Evolutionary conservation across 1,284 basidiomycete species (phyloP), one percentile per base, ranked within the genome.

Genomic region (Cryptococcus hybrid): DNA sequence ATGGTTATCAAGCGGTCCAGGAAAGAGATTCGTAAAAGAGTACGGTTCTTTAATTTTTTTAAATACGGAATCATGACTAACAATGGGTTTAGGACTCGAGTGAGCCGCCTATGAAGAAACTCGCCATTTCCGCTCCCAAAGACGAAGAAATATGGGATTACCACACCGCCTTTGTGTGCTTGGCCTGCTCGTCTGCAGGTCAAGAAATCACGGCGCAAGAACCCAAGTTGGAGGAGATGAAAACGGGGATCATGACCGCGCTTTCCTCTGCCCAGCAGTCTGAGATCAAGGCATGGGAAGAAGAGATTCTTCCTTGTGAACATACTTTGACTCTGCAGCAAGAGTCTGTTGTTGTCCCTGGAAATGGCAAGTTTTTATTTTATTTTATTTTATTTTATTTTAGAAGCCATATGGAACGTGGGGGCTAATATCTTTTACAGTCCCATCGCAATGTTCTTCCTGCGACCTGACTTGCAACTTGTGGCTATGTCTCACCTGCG

Each of bases 231-330:
- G 80, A 84, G 55, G 70, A 80, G 0, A 80, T 93, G 8, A 80
- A 86, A 3, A 81, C 85, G n/a, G 86, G 84, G 0, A 82, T 96
- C 56, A 87, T 96, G 85, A 81, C 82, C 1, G 87, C 92, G 0
- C 81, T 92, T 66, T 92, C 92, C 0, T 95, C 92, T 0, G 88
- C 91, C 0, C 89, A 92, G 54, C 89, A 93, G 70, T 90, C 88
- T 1, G 93, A 98, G 71, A 90, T 99, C 57, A 89, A 97, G 77
- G 90, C 94, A 1, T 99, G 96, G 95, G 92, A 96, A 71, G 93
- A 98, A 76, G 95, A 98, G 71, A 88, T 97, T 37, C 71, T 82
- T 0, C 78, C 90, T 3, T 99, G 95, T 80, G 86, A 91, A 70
- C 95, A 99, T 70, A 90, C 92, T 0, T 79, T 89, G 7, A 85